Base-by-base conservation (phyloP, 305 asterid species). In the Petunia hybrid region DNA sequence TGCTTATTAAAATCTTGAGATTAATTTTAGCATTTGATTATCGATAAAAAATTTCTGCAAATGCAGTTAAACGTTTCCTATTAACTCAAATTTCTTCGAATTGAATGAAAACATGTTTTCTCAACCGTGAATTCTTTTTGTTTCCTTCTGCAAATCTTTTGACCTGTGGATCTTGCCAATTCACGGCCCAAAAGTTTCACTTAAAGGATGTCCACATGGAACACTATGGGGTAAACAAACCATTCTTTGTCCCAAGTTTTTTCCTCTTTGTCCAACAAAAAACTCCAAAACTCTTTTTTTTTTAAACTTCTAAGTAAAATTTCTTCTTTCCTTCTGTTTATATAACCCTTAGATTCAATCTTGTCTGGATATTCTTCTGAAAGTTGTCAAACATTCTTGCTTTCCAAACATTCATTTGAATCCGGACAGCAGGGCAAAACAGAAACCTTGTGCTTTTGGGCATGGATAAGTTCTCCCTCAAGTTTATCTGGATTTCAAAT, bases 61-160 rank as follows among this genome's bases (percentile, higher is more conserved):
- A 6, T 35, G 5, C 41, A 22, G 46, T 0, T 5, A n/a, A 5
- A 8, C 31, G 38, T 31, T 70, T 46, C 77, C 57, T 70, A 22
- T 46, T 5, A 46, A 46, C 43, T 46, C 77, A 71, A 46, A 31
- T 71, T 48, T 71, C 77, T 71, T 3, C 2, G 61, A 5, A 61
- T 71, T 71, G 6, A 13, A 71, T 55, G 48, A 70, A 70, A 70
- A 41, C 8, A 46, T 46, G 77, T 10, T 46, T 71, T 51, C 61
- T 71, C 61, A 16, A 22, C 62, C 16, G 14, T 14, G 8, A n/a
- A 16, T 31, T 1, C 22, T 5, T 57, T n/a, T 14, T 53, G 14
- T 57, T 57, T 3, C 35, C 62, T 57, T 46, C 7, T 46, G 31
- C 31, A 22, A 22, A 22, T 22, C 8, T 46, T 9, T 46, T n/a